Base-by-base conservation (phyloP, 2,329 filamentous ascomycete species). In the Phaeophleospora eucalypticola region DNA sequence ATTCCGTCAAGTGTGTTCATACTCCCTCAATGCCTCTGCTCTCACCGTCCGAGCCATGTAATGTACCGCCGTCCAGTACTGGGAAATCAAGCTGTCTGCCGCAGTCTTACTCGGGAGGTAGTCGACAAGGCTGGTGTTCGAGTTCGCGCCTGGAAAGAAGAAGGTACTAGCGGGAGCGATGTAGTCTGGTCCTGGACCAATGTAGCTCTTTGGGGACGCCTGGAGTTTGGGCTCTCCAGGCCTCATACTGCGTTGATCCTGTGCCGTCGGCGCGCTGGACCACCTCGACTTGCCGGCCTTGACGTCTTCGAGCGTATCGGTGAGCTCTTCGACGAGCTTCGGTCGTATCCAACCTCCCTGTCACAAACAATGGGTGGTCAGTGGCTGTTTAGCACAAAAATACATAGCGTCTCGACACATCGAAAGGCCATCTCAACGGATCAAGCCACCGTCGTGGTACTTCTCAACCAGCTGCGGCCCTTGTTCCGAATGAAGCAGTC, bases 291-390 rank as follows among this genome's bases (percentile, higher is more conserved):
- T 62, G 17, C 53, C 55, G 12, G 53, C 52, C 33, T 56, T 59
- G 32, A 64, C 58, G 37, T 63, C 62, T 32, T 60, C 53, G 6
- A 66, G 47, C 9, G 61, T 62, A 45, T 64, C 61, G 42, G 56
- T 62, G 12, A 86, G 80, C 72, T 89, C 85, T 64, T 88, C 82
- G 3, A 79, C 76, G 47, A 89, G 76, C 56, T 82, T 81, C 2
- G 86, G 85, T 37, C 85, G 74, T 36, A 86, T 82, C 55, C 86
- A 78, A 1, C 85, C 85, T 14, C 86, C 86, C 53, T n/a, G n/a
- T n/a, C n/a, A n/a, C n/a, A n/a, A n/a, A n/a, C n/a, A n/a, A n/a
- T n/a, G n/a, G n/a, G n/a, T n/a, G n/a, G n/a, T n/a, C n/a, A n/a
- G n/a, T n/a, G n/a, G n/a, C n/a, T n/a, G n/a, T n/a, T n/a, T n/a